Conservation (phyloP, 352 stramenopile genomes). For the Thalassiosira livingstoniorum region DNA sequence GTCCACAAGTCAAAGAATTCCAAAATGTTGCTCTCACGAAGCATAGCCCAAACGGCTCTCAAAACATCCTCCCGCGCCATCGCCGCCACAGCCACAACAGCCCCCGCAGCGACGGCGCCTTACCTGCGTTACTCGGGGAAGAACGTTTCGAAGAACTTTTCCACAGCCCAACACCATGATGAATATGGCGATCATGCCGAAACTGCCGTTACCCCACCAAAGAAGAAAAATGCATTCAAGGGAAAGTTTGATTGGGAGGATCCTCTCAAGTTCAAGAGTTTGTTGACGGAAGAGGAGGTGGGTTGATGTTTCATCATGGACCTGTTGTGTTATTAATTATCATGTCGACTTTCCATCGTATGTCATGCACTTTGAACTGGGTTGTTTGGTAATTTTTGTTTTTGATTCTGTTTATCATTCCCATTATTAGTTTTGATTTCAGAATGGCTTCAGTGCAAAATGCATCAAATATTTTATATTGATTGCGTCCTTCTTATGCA, state of each 20-base stretch:
- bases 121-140: no score
- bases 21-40: constrained; percentile 22
- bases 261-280: constrained; percentile 51
- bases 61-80: constrained; percentile 2
- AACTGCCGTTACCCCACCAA: no score
- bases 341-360: no score
- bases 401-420: no score
- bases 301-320: constrained; percentile 20
- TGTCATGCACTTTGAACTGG: no score
- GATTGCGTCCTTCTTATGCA: no score
- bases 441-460: no score
- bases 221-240: constrained; percentile 52
- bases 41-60: constrained; percentile 1
- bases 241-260: constrained; percentile 49
- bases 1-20: background rate
- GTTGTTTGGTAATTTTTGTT: no score
- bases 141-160: background rate
- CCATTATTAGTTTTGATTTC: no score
- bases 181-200: background rate
- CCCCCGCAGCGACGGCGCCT: no score
- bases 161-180: constrained; percentile 10
- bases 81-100: background rate
- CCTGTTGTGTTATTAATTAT: constrained; percentile 21
- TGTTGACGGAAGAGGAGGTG: constrained; percentile 54
- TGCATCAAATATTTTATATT: no score